Base-by-base conservation (phyloP, 163 green algal species). In the Volvox carteri region DNA sequence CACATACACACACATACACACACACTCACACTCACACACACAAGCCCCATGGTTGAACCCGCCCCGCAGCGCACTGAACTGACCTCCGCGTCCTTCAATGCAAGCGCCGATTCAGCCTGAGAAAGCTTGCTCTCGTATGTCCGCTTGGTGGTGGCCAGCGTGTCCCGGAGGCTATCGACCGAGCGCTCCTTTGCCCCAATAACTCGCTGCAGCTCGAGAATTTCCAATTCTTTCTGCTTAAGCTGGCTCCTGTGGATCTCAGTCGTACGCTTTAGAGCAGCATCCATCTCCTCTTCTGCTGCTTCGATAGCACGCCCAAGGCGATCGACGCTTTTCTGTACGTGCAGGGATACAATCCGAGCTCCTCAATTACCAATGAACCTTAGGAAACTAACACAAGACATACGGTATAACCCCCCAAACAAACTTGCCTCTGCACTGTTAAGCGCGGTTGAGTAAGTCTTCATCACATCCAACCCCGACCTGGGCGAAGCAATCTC, bases 251-350 rank as follows among this genome's bases (percentile, higher is more conserved):
- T 88, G 46, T 95, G 93, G 37, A 95, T 84, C 5, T 95, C 93
- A 0, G 75, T 92, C 14, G 90, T 94, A 14, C 92, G 91, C 56
- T 86, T 84, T 9, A 95, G 56, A 0, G 94, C 94, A 42, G 91
- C 88, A 42, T 96, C 92, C 88, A 96, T 93, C 73, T 96, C 94
- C 60, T 95, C 93, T 77, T 96, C 94, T 30, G 93, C 94, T 1
- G 87, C 90, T 44, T 95, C 94, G 39, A 96, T 95, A 8, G 94
- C 94, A 28, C 84, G 58, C 2, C 92, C 92, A 19, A 95, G 90
- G 3, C 92, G 81, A 33, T 95, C 93, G n/a, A 95, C 93, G 58
- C 80, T 94, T 35, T 86, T 92, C 91, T 95, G 89, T 35, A 50
- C 28, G 37, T 70, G 75, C 46, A 42, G 16, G 21, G n/a, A n/a